Evolutionary conservation across 306 rosid genomes (phyloP).

Genomic region (Spatholobus suberectus): DNA sequence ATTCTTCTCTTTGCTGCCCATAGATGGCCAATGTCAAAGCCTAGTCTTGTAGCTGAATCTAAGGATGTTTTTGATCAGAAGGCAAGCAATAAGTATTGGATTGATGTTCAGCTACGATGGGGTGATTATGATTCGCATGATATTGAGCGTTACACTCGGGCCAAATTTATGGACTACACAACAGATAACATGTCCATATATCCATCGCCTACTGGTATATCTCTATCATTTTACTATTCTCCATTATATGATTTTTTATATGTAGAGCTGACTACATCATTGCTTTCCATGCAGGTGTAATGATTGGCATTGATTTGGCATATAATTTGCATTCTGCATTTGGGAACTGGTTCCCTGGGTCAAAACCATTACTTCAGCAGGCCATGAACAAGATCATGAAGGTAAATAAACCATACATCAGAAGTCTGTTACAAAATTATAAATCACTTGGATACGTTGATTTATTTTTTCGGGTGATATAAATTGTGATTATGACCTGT

Average conservation of each 20-base stretch:
- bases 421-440: conserved; percentile 9
- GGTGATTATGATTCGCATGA: conserved; percentile 99
- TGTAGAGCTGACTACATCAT: conserved; percentile 3
- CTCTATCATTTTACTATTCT: neutral
- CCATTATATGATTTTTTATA: neutral
- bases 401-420: conserved; percentile 48
- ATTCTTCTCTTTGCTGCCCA: conserved; percentile 98
- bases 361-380: conserved; percentile 95
- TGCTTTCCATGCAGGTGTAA: conserved; percentile 71
- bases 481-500: neutral
- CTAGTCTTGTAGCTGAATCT: conserved; percentile 98
- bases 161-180: conserved; percentile 98
- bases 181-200: conserved; percentile 99
- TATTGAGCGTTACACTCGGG: conserved; percentile 97
- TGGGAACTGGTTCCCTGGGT: conserved; percentile 99
- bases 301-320: conserved; percentile 98
- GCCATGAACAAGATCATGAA: conserved; percentile 99
- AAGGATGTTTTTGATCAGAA: conserved; percentile 99
- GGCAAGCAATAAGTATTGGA: conserved; percentile 98
- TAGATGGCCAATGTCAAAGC: conserved; percentile 99
- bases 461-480: neutral
- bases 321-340: conserved; percentile 98
- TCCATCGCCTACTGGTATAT: conserved; percentile 93
- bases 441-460: neutral
- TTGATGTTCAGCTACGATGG: conserved; percentile 98